Evolutionary conservation across 495 filamentous ascomycete species (phyloP).

Genomic region (Cercophora sp.): DNA sequence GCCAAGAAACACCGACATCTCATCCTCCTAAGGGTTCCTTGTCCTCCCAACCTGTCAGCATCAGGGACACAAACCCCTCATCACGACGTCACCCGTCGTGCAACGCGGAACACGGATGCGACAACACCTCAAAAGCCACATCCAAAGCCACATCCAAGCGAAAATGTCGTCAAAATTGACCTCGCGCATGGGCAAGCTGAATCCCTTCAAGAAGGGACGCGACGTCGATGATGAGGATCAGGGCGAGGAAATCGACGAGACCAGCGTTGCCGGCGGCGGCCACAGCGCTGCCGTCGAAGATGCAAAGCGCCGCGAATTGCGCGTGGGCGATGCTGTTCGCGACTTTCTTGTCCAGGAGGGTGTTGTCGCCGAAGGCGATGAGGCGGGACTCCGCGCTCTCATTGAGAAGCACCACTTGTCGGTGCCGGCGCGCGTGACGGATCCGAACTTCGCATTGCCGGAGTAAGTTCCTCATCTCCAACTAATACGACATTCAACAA

Average conservation of each 20-base stretch:
- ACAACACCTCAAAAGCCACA: too few relatives aligned
- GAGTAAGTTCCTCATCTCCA: too few relatives aligned
- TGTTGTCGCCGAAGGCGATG: constrained; percentile 34
- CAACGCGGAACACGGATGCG: too few relatives aligned
- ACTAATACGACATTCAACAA: too few relatives aligned
- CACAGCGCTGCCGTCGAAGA: constrained; percentile 36
- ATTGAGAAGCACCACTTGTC: constrained; percentile 43
- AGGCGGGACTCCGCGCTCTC: constrained; percentile 26
- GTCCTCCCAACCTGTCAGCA: too few relatives aligned
- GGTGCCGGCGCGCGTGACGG: constrained; percentile 39
- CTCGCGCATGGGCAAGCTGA: constrained; percentile 16
- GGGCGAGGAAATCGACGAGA: constrained; percentile 43
- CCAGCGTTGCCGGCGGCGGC: constrained; percentile 47
- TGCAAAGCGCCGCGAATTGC: constrained; percentile 38
- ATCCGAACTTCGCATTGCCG: constrained; percentile 44
- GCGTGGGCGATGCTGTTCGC: constrained; percentile 45
- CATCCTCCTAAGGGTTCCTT: too few relatives aligned
- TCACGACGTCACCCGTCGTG: too few relatives aligned
- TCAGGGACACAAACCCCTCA: too few relatives aligned
- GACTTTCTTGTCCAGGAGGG: constrained; percentile 39
- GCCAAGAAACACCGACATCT: too few relatives aligned
- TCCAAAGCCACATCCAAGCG: too few relatives aligned
- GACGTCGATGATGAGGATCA: constrained; percentile 45
- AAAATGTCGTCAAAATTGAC: background rate
- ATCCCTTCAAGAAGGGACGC: constrained; percentile 18